These are phyloP conservation scores for Naganishia randhawae DNA, from an alignment of 768 basidiomycete species.

Conservation along the genomic window DNA sequence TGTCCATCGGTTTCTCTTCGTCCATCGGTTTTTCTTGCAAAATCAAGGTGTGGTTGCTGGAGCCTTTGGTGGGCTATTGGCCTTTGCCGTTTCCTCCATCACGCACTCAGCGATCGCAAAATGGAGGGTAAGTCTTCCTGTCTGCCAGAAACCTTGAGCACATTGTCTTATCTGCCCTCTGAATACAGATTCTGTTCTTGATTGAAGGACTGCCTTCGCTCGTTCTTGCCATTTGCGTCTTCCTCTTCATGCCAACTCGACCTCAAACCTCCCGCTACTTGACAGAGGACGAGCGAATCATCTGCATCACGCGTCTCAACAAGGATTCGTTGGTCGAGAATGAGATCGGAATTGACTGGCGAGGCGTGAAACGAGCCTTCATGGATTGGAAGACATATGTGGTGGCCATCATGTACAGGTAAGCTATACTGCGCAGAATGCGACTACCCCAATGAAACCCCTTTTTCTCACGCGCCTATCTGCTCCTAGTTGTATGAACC, in stretches of 20 bases:
- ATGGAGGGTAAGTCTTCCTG: slow-evolving; percentile 31
- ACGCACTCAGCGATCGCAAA: slow-evolving; percentile 35
- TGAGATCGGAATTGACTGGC: slow-evolving; percentile 47
- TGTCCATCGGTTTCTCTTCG: no score
- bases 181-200: slow-evolving; percentile 50
- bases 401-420: slow-evolving; percentile 38
- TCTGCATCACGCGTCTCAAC: slow-evolving; percentile 50
- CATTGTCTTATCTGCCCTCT: slow-evolving; percentile 25
- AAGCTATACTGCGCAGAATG: neutral
- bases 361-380: slow-evolving; percentile 47
- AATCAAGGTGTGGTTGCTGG: slow-evolving; percentile 46
- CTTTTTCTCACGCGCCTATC: slow-evolving; percentile 17
- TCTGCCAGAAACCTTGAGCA: slow-evolving; percentile 1
- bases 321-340: slow-evolving; percentile 38
- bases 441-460: neutral
- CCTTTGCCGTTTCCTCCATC: slow-evolving; percentile 45
- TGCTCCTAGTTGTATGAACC: slow-evolving; percentile 49
- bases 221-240: slow-evolving; percentile 50
- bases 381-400: slow-evolving; percentile 51
- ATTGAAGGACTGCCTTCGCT: slow-evolving; percentile 52
- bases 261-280: slow-evolving; percentile 51
- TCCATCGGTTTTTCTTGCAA: no score
- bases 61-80: slow-evolving; percentile 48
- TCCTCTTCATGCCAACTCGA: slow-evolving; percentile 52
- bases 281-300: slow-evolving; percentile 48